Evolutionary conservation across 1,284 basidiomycete genomes (phyloP), one percentile per base, ranked within the genome.

Genomic region (Rhodofomes roseus): DNA sequence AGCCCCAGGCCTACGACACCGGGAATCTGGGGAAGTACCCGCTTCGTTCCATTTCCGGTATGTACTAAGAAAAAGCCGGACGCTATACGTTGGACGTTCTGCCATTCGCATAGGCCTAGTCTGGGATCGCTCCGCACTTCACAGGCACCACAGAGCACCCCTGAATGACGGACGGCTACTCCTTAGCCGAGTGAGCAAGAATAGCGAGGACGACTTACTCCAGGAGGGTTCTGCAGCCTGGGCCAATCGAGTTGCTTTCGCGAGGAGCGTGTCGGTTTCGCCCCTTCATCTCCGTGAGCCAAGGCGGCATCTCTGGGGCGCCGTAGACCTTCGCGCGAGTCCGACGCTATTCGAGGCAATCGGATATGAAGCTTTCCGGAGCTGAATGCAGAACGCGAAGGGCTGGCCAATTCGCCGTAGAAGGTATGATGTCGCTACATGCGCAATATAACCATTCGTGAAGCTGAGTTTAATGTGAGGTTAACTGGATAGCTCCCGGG

Each of bases 201-300:
- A 52, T 37, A 52, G 22, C 36, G 50, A 8, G 34, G 16, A 36
- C 50, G 31, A 11, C 29, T 20, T 23, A 34, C 31, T n/a, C 50
- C 29, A 11, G 31, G 20, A n/a, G 29, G 34, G 31, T 25, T 52
- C n/a, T 31, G 14, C n/a, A 36, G 34, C 6, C 50, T n/a, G 11
- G 34, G 31, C 50, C 50, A 52, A 36, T 12, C n/a, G 6, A 18
- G 36, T 37, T 16, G 12, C 14, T 39, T 9, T 36, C n/a, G 34
- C 16, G 22, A n/a, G 36, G 29, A 51, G n/a, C 18, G 29, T 34
- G 27, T 16, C 6, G n/a, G 16, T 31, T 51, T 52, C 50, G n/a
- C 34, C n/a, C 50, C 18, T 52, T 52, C 50, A 52, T 52, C n/a
- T 52, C 50, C 50, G 50, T 52, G n/a, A 22, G 50, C 50, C 31